phyloP scores from a whole-genome alignment of 768 basidiomycete species.

The Lanmaoa rubissima region DNA sequence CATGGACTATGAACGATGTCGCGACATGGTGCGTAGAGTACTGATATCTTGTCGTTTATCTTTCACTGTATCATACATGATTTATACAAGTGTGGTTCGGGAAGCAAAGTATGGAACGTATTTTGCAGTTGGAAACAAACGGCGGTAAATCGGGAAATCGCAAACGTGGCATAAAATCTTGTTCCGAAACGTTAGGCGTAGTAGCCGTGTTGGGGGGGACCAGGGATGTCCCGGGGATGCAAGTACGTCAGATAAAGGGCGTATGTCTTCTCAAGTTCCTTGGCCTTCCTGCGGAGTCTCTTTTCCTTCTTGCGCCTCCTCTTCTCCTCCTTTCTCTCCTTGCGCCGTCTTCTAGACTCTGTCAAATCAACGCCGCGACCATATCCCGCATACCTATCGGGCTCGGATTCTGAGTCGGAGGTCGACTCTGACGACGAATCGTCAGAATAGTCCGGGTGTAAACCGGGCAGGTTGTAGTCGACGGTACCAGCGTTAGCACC shows the following conservation, averaged over 20 bases:
- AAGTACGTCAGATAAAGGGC: slow-evolving; percentile 59
- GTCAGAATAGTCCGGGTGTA: slow-evolving; percentile 42
- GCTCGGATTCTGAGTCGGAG: slow-evolving; percentile 42
- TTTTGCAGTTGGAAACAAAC: background rate
- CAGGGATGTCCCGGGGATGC: slow-evolving; percentile 32
- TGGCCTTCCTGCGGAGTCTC: slow-evolving; percentile 57
- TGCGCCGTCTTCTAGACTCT: slow-evolving; percentile 52
- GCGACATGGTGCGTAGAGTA: slow-evolving; percentile 4
- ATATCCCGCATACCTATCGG: slow-evolving; percentile 44
- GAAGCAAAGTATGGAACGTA: background rate
- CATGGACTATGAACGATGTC: background rate
- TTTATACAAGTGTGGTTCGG: slow-evolving; percentile 5
- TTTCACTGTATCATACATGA: slow-evolving; percentile 17
- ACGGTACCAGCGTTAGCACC: slow-evolving; percentile 54
- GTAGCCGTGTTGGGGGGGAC: slow-evolving; percentile 27
- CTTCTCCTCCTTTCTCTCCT: slow-evolving; percentile 58
- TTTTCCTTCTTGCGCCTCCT: slow-evolving; percentile 62
- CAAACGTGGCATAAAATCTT: background rate
- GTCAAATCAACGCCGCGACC: slow-evolving; percentile 44
- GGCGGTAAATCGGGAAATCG: background rate
- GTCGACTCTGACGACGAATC: slow-evolving; percentile 39
- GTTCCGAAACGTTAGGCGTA: slow-evolving; percentile 17
- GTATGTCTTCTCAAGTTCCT: slow-evolving; percentile 61
- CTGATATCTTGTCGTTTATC: slow-evolving; percentile 3
- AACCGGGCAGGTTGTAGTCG: slow-evolving; percentile 52